These are phyloP conservation scores for Leccinum broughii DNA, from an alignment of 768 basidiomycete genomes.

Conservation along the genomic window DNA sequence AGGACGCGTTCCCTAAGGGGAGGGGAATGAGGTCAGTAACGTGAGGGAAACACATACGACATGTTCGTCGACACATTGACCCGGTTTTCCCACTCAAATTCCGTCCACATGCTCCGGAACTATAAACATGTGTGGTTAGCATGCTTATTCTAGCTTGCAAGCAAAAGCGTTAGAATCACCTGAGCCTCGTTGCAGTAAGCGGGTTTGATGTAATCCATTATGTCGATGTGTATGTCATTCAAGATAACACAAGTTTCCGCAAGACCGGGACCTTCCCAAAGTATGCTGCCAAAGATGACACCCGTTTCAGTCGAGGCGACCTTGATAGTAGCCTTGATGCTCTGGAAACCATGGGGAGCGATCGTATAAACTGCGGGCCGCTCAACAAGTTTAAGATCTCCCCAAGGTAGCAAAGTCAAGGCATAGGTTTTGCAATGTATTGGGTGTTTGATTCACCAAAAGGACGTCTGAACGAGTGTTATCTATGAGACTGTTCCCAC, in stretches of 20 bases:
- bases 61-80: slow-evolving; percentile 89
- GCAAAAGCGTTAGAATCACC: slow-evolving; percentile 41
- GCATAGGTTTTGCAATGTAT: slow-evolving; percentile 95
- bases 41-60: slow-evolving; percentile 52
- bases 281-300: slow-evolving; percentile 96
- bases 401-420: slow-evolving; percentile 97
- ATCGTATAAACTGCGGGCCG: slow-evolving; percentile 92
- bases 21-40: background rate
- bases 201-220: slow-evolving; percentile 55
- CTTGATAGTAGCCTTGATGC: slow-evolving; percentile 98
- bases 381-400: slow-evolving; percentile 96
- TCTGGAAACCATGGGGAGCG: slow-evolving; percentile 96
- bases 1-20: background rate
- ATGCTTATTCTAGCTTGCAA: background rate
- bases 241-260: slow-evolving; percentile 90
- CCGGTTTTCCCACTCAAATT: slow-evolving; percentile 99
- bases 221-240: slow-evolving; percentile 97
- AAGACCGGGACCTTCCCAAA: slow-evolving; percentile 91
- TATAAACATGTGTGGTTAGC: slow-evolving; percentile 30
- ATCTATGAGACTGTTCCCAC: background rate
- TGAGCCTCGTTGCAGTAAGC: slow-evolving; percentile 94
- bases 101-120: slow-evolving; percentile 99
- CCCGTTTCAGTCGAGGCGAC: slow-evolving; percentile 98
- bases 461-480: slow-evolving; percentile 67
- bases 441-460: slow-evolving; percentile 92